phyloP scores from a whole-genome alignment of 345 rosid species.

The Eucalyptus leucophloia region DNA sequence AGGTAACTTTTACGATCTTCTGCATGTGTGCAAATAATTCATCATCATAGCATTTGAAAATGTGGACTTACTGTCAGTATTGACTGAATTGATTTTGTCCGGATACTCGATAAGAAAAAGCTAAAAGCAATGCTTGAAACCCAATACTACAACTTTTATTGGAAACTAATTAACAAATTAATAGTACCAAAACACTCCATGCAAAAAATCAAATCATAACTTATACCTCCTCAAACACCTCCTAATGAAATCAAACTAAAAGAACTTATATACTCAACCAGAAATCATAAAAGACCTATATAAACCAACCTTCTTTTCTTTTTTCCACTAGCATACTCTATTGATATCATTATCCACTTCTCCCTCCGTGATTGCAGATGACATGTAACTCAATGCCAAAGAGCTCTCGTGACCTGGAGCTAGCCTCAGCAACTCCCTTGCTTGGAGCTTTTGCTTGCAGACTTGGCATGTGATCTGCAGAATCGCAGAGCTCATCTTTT shows the following conservation, averaged over 20 bases:
- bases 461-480: conserved; percentile 66
- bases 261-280: background rate
- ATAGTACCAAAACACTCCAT: background rate
- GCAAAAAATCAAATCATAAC: background rate
- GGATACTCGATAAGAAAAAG: background rate
- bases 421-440: background rate
- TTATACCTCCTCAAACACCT: background rate
- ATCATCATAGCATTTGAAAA: background rate
- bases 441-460: conserved; percentile 58
- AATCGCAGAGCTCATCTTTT: conserved; percentile 48
- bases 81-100: background rate
- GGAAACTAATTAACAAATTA: background rate
- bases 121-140: background rate
- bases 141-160: background rate
- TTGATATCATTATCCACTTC: conserved; percentile 12
- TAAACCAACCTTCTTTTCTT: background rate
- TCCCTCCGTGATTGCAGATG: conserved; percentile 32
- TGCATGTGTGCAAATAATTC: background rate
- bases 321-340: background rate
- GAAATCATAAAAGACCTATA: background rate
- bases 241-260: background rate
- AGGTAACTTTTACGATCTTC: background rate
- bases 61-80: background rate
- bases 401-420: conserved; percentile 23
- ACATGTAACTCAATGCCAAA: conserved; percentile 32